phyloP scores from a whole-genome alignment of 2,329 filamentous ascomycete species.

The Clathrospora elynae region DNA sequence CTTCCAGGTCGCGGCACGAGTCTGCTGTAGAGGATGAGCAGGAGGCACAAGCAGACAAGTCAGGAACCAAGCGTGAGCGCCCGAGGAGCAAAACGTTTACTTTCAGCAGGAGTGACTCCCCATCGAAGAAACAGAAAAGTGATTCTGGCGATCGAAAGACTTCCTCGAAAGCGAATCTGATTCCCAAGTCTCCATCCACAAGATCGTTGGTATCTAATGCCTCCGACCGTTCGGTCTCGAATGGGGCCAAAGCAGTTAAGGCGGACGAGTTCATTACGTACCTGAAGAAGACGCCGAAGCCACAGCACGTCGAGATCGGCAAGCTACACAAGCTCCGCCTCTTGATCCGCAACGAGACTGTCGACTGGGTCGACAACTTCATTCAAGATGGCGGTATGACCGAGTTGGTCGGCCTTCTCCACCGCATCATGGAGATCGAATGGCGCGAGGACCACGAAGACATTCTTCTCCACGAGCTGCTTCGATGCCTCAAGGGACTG shows the following conservation, averaged over 20 bases:
- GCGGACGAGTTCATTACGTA: constrained; percentile 88
- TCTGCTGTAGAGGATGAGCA: constrained; percentile 30
- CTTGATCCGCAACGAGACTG: constrained; percentile 89
- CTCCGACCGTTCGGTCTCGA: constrained; percentile 65
- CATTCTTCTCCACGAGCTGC: constrained; percentile 84
- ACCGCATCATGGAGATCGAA: constrained; percentile 92
- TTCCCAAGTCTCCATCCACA: constrained; percentile 67
- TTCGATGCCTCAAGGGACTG: constrained; percentile 91
- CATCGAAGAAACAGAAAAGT: constrained; percentile 74
- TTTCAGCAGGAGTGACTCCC: constrained; percentile 72
- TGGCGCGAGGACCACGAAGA: constrained; percentile 99
- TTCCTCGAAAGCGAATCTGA: constrained; percentile 73
- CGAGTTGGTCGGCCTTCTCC: constrained; percentile 82
- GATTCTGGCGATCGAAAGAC: constrained; percentile 58
- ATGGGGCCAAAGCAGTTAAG: constrained; percentile 73
- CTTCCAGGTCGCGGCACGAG: constrained; percentile 41
- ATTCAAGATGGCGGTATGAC: constrained; percentile 89
- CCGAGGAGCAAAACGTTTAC: constrained; percentile 79
- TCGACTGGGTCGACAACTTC: constrained; percentile 93
- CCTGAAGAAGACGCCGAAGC: constrained; percentile 78
- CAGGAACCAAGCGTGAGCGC: constrained; percentile 50
- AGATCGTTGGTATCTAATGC: constrained; percentile 60
- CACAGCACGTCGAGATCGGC: constrained; percentile 86
- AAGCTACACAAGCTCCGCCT: constrained; percentile 92
- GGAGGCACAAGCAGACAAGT: constrained; percentile 14